Conservation (phyloP, 139 green algal species). For the Trebouxia sp. region DNA sequence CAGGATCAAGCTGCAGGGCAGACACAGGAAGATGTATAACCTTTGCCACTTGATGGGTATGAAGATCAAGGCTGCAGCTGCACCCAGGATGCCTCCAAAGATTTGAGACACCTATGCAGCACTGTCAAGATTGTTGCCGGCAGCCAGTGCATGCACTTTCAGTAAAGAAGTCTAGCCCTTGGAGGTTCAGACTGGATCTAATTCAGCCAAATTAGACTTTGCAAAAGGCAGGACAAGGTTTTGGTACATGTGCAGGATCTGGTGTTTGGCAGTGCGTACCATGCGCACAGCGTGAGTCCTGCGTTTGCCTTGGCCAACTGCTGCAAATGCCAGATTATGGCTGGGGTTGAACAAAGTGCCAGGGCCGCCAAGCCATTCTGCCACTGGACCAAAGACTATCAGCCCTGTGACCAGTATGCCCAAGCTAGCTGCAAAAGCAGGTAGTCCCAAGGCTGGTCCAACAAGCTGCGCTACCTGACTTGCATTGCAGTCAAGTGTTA, state of each 20-base stretch:
- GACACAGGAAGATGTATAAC: too few relatives aligned
- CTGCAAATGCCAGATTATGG: slow-evolving; percentile 29
- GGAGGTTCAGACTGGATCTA: not conserved
- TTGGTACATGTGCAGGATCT: too few relatives aligned
- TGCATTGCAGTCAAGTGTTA: not conserved
- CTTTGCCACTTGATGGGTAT: slow-evolving; percentile 12
- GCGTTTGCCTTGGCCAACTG: slow-evolving; percentile 7
- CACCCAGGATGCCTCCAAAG: slow-evolving; percentile 14
- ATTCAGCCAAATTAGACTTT: not conserved
- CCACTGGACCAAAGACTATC: slow-evolving; percentile 5
- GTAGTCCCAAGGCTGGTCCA: not conserved
- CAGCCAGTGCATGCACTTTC: not conserved
- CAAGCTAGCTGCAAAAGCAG: not conserved
- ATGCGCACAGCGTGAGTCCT: slow-evolving; percentile 7
- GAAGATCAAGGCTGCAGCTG: not conserved
- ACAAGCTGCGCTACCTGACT: slow-evolving; percentile 4
- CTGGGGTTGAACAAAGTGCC: slow-evolving; percentile 21
- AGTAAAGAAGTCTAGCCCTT: not conserved
- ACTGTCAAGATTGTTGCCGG: not conserved
- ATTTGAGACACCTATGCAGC: not conserved
- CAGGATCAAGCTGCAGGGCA: too few relatives aligned
- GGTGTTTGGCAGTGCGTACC: too few relatives aligned
- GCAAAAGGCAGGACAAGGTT: not conserved
- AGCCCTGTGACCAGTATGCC: slow-evolving; percentile 12
- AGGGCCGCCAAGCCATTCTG: not conserved